Percentiles rank a stretch among this genome's conserved stretches.
phyloP scores from a whole-genome alignment of 257 asterid species.

The Datura wrightii region DNA sequence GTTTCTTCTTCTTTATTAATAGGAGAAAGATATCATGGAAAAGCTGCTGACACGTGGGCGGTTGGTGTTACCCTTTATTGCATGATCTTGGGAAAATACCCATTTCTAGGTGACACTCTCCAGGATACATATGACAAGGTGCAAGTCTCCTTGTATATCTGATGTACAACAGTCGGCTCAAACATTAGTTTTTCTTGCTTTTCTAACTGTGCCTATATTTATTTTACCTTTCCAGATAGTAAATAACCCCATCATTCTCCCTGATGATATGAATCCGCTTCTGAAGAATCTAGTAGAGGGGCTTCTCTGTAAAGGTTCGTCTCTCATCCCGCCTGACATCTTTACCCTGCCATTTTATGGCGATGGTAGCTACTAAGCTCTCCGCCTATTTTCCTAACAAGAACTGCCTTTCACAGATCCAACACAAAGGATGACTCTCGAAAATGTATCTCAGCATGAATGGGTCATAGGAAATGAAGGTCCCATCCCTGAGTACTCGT shows the following conservation, averaged over 20 bases:
- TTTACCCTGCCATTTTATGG: background rate
- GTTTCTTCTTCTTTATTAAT: background rate
- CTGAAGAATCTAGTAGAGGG: slow-evolving; percentile 83
- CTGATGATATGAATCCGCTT: slow-evolving; percentile 70
- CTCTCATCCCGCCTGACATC: background rate
- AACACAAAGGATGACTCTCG: slow-evolving; percentile 69
- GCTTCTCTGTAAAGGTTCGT: slow-evolving; percentile 91
- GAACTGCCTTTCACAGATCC: slow-evolving; percentile 63
- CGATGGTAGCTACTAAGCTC: background rate
- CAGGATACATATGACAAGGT: slow-evolving; percentile 98
- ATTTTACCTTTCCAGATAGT: slow-evolving; percentile 63
- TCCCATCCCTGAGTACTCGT: slow-evolving; percentile 58
- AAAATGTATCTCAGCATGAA: slow-evolving; percentile 63
- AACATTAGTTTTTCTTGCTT: background rate
- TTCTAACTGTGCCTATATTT: background rate
- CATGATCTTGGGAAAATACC: slow-evolving; percentile 72
- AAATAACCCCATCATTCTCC: slow-evolving; percentile 68
- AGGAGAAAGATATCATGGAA: slow-evolving; percentile 25
- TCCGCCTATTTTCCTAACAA: slow-evolving; percentile 20
- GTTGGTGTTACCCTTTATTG: slow-evolving; percentile 90
- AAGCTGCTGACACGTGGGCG: slow-evolving; percentile 68
- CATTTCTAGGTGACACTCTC: slow-evolving; percentile 92
- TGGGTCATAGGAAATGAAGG: slow-evolving; percentile 87
- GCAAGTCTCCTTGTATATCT: background rate
- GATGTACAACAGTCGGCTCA: background rate